Evolutionary conservation across 257 asterid genomes (phyloP), one percentile per base, ranked within the genome.

Genomic region (Solanum raphanifolium): DNA sequence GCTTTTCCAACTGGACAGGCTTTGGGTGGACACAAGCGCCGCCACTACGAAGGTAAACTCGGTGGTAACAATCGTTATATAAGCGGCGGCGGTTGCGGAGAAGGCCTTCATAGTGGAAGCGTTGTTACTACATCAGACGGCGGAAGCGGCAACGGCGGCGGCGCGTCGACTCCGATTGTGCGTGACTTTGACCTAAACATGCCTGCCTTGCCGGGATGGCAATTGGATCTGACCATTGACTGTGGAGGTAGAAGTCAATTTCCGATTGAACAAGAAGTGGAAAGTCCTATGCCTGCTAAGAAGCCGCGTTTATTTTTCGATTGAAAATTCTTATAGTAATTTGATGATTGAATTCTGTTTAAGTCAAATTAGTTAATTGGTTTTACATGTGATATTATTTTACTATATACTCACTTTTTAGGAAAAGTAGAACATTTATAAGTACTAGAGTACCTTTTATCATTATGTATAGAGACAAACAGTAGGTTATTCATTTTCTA

Each of bases 11-110:
- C 95, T 13, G 99, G 99, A 1, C 99, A 97, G 87, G 98, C 99
- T 35, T 87, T 97, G 78, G 99, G 99, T 15, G 99, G 99, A 3
- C 99, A 97, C 93, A 96, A 93, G 92, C 95, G 99, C 34, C 94
- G 94, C 90, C 99, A 97, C 93, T 97, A 94, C 68, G 98, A 94
- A 66, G 98, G 98, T 11, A 91, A 75, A 3, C 92, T 93, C 39
- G 98, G 93, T 15, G 88, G 91, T 18, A 65, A 48, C 68, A 38
- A 18, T 3, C 46, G 86, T 13, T 48, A 46, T 3, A 13, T 13
- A 11, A 86, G 7, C 79, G 72, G 3, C 23, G 18, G 55, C 18
- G 55, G 52, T 52, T 2, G 62, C 62, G 60, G 60, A 15, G 16
- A 43, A 43, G 62, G 62, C 2, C 85, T 84, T 21, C 73, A 84